phyloP scores from a whole-genome alignment of 768 basidiomycete genomes.

The Amanita polypyramis region DNA sequence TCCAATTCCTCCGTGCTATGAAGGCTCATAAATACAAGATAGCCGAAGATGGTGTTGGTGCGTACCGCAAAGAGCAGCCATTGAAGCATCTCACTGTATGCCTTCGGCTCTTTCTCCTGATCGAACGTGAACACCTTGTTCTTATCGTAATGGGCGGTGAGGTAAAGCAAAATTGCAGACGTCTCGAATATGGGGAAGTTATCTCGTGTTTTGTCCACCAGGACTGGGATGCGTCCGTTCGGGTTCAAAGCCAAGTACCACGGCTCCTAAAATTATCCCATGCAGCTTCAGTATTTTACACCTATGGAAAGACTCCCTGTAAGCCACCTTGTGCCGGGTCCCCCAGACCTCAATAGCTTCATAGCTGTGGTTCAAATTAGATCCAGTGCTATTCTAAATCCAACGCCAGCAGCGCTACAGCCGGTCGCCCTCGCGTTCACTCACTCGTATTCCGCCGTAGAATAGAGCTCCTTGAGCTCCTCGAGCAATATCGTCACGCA shows the following conservation, averaged over 20 bases:
- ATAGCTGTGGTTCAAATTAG: too few relatives aligned
- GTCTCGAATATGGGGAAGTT: conserved; percentile 68
- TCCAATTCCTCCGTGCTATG: conserved; percentile 62
- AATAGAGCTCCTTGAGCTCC: conserved; percentile 19
- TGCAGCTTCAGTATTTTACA: not conserved
- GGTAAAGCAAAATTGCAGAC: conserved; percentile 76
- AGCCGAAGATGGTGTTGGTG: not conserved
- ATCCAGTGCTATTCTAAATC: too few relatives aligned
- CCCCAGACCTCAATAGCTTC: too few relatives aligned
- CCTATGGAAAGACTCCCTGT: too few relatives aligned
- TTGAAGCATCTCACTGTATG: conserved; percentile 65
- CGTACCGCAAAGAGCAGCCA: conserved; percentile 79
- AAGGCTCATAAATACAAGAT: not conserved
- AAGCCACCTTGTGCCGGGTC: too few relatives aligned
- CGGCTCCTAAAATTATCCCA: conserved; percentile 39
- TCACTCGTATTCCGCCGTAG: not conserved
- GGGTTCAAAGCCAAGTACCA: conserved; percentile 74
- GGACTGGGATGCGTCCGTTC: conserved; percentile 60
- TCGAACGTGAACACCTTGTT: conserved; percentile 64
- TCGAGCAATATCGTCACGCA: conserved; percentile 40
- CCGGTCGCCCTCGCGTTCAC: too few relatives aligned
- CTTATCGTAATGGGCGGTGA: conserved; percentile 72
- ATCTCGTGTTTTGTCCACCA: conserved; percentile 50
- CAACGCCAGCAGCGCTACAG: too few relatives aligned
- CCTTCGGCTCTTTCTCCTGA: conserved; percentile 35